Conservation (phyloP, 2,329 filamentous ascomycete species). For the Stemphylium vesicarium region DNA sequence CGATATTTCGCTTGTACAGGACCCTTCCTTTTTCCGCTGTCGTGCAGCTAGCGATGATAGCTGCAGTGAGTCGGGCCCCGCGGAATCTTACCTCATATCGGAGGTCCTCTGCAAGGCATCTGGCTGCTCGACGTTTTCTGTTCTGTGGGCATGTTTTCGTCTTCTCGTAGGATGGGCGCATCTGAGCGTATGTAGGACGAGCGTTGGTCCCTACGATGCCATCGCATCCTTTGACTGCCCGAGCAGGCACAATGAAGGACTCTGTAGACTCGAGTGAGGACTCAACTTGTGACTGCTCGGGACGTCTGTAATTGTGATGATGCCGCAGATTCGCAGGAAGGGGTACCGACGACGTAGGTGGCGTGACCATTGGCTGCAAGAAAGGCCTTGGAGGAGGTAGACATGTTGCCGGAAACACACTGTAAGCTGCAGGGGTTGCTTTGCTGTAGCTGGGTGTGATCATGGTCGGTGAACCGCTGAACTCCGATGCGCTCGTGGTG, state of each 20-base stretch:
- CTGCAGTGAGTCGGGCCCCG: constrained; percentile 19
- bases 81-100: constrained; percentile 21
- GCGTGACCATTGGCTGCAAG: constrained; percentile 31
- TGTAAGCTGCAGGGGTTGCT: constrained; percentile 2
- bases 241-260: constrained; percentile 13
- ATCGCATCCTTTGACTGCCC: constrained; percentile 36
- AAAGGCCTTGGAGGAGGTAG: constrained; percentile 23
- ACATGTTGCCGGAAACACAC: constrained; percentile 14
- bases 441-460: constrained; percentile 21
- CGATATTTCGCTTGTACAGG: constrained; percentile 18
- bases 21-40: constrained; percentile 16
- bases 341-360: constrained; percentile 21
- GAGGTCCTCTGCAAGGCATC: constrained; percentile 12
- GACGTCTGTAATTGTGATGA: constrained; percentile 27
- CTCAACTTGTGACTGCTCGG: constrained; percentile 25
- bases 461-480: constrained; percentile 9
- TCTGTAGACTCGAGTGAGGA: constrained; percentile 18
- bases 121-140: constrained; percentile 9
- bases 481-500: constrained; percentile 13
- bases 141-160: background rate
- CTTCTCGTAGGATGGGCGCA: constrained; percentile 7
- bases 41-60: constrained; percentile 17
- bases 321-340: constrained; percentile 32
- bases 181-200: constrained; percentile 23
- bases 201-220: constrained; percentile 32